Conservation (phyloP, 2,329 filamentous ascomycete species). For the Domatiomyces catenatus region DNA sequence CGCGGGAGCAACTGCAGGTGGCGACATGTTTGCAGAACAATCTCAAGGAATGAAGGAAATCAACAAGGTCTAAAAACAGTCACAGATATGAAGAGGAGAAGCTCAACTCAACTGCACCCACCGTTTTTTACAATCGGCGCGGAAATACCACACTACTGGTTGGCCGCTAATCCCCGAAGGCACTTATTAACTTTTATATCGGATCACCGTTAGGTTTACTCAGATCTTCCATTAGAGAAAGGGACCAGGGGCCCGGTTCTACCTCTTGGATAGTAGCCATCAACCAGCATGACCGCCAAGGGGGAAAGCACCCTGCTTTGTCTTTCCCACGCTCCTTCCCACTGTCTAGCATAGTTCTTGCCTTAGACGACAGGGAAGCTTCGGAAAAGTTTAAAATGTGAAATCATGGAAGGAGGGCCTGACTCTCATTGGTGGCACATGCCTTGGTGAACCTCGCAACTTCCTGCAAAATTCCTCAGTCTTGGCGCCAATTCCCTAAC, state of each 20-base stretch:
- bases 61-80: neutral
- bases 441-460: neutral
- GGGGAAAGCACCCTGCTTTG: too few species aligned
- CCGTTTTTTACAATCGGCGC: neutral
- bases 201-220: too few species aligned
- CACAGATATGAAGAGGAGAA: neutral
- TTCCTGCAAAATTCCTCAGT: neutral
- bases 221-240: too few species aligned
- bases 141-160: neutral
- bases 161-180: neutral
- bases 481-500: neutral
- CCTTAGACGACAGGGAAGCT: too few species aligned
- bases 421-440: neutral
- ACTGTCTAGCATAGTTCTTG: too few species aligned
- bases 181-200: neutral
- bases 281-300: too few species aligned
- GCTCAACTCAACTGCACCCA: neutral
- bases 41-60: neutral
- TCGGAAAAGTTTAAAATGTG: too few species aligned
- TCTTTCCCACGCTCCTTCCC: too few species aligned
- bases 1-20: slow-evolving; percentile 16
- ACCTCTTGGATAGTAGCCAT: too few species aligned
- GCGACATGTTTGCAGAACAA: slow-evolving; percentile 6
- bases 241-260: too few species aligned
- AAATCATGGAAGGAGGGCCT: neutral